Conservation (phyloP, 2,329 filamentous ascomycete genomes). For the Parastagonospora avenae region DNA sequence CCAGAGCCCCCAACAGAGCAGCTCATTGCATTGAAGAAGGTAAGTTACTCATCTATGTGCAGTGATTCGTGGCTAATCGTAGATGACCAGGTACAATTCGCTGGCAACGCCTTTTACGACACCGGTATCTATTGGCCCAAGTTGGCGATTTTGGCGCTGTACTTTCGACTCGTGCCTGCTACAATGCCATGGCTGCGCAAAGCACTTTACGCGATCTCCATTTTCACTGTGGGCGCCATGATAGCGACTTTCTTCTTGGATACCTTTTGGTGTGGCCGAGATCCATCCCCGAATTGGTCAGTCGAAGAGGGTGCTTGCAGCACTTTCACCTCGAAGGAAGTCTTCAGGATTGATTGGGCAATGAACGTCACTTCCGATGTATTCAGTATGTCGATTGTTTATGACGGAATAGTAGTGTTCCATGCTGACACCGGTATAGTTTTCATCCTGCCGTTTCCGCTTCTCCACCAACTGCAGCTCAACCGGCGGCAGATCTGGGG, state of each 20-base stretch:
- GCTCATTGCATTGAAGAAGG: slow-evolving; percentile 22
- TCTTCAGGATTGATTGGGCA: slow-evolving; percentile 22
- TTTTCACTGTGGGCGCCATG: slow-evolving; percentile 18
- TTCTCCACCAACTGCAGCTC: slow-evolving; percentile 26
- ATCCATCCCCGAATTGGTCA: slow-evolving; percentile 28
- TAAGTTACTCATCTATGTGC: not conserved
- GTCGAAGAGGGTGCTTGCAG: slow-evolving; percentile 18
- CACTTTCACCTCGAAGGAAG: slow-evolving; percentile 23
- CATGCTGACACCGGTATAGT: slow-evolving; percentile 6
- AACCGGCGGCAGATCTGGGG: slow-evolving; percentile 26
- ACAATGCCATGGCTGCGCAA: slow-evolving; percentile 24
- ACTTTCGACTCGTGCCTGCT: slow-evolving; percentile 19
- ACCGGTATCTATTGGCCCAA: slow-evolving; percentile 26
- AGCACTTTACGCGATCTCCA: slow-evolving; percentile 10
- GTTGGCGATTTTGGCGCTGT: slow-evolving; percentile 20
- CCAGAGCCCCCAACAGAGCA: slow-evolving; percentile 9
- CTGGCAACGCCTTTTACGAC: slow-evolving; percentile 24
- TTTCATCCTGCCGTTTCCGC: slow-evolving; percentile 26
- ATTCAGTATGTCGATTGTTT: slow-evolving; percentile 9
- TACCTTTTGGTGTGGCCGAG: slow-evolving; percentile 23
- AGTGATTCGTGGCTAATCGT: too few relatives aligned
- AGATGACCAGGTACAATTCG: slow-evolving; percentile 18
- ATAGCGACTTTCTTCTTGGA: slow-evolving; percentile 19
- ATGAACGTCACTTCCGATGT: slow-evolving; percentile 19
- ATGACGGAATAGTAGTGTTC: not conserved